Conservation (phyloP, 2,329 filamentous ascomycete species). For the Paracorniculantispora psalliotae region DNA sequence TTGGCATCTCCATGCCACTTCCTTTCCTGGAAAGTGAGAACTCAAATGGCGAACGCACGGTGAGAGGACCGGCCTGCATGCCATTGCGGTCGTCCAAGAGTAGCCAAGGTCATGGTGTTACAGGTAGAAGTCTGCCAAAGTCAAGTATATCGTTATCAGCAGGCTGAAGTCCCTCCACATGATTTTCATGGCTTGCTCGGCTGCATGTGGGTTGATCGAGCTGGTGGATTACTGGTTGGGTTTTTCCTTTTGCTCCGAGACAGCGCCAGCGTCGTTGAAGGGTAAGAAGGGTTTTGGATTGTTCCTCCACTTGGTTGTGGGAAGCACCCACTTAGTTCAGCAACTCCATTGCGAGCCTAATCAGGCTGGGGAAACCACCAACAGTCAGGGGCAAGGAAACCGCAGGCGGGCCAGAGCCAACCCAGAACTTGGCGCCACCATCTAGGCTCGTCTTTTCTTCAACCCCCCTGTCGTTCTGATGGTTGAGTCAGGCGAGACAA, state of each 20-base stretch:
- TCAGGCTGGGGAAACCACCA: not conserved
- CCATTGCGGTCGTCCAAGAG: too few relatives aligned
- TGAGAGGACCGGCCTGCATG: too few relatives aligned
- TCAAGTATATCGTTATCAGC: too few relatives aligned
- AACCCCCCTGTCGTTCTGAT: not conserved
- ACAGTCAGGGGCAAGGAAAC: too few relatives aligned
- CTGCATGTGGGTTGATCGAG: not conserved
- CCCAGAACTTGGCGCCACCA: not conserved
- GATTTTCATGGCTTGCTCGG: not conserved
- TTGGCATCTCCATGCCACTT: not conserved
- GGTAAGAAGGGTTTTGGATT: not conserved
- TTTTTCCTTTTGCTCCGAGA: not conserved
- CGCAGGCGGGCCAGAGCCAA: too few relatives aligned
- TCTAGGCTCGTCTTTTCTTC: not conserved
- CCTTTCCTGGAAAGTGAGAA: too few relatives aligned
- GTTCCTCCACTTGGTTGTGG: not conserved
- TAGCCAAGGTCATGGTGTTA: too few relatives aligned
- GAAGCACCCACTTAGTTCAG: not conserved
- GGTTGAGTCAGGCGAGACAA: not conserved
- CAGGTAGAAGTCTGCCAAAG: too few relatives aligned
- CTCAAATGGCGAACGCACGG: too few relatives aligned
- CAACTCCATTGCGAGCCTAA: not conserved
- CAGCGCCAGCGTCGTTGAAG: not conserved
- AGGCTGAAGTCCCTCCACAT: not conserved
- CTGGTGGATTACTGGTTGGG: not conserved